Percentiles rank a stretch among this genome's conserved stretches.
Conservation (phyloP, 768 basidiomycete genomes). For the Boletus rubroflammeus region DNA sequence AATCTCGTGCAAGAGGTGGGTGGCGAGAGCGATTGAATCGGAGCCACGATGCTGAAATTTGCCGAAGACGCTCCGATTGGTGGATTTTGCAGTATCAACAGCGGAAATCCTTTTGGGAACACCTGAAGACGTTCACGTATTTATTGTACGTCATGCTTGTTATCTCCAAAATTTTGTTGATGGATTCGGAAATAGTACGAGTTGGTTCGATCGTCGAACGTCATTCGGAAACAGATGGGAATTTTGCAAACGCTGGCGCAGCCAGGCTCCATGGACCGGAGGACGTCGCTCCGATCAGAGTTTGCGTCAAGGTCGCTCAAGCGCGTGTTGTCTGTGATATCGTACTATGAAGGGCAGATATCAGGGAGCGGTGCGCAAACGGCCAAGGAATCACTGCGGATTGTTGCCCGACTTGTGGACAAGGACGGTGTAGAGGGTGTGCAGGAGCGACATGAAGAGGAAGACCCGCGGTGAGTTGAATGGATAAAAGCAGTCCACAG, state of each 20-base stretch:
- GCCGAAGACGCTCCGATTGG: conserved; percentile 46
- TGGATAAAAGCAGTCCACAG: not conserved
- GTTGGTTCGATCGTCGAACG: conserved; percentile 51
- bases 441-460: conserved; percentile 29
- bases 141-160: conserved; percentile 48
- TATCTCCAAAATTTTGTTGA: not conserved
- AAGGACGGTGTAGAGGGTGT: conserved; percentile 51
- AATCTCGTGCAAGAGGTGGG: conserved; percentile 53
- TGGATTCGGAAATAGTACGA: conserved; percentile 47
- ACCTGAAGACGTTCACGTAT: conserved; percentile 52
- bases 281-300: conserved; percentile 29
- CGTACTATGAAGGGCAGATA: conserved; percentile 57
- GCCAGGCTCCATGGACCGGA: conserved; percentile 27
- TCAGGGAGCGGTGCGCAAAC: conserved; percentile 39
- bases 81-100: conserved; percentile 49
- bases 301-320: conserved; percentile 38
- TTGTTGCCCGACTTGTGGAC: conserved; percentile 60
- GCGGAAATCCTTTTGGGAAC: conserved; percentile 54
- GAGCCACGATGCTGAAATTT: not conserved
- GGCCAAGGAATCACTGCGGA: conserved; percentile 54
- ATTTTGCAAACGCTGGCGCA: conserved; percentile 41
- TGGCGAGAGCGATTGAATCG: not conserved
- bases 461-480: conserved; percentile 47
- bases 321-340: conserved; percentile 40
- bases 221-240: conserved; percentile 44